phyloP scores from a whole-genome alignment of 108 stramenopile genomes.

The Craspedostauros australis region DNA sequence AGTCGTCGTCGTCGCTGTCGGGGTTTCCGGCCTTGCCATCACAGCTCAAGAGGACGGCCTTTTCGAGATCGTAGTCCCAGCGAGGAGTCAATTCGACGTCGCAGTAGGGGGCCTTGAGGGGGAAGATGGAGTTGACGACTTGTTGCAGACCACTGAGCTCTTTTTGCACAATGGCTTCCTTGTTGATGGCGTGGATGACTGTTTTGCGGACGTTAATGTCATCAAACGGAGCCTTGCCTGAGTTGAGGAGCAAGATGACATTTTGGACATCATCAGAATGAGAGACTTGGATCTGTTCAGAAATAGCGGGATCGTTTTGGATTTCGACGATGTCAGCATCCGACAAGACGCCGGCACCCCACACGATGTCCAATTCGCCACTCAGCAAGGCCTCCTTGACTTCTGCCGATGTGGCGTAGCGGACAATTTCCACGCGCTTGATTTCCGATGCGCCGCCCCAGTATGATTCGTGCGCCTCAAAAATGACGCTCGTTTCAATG shows the following conservation, averaged over 20 bases:
- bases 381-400: slow-evolving; percentile 38
- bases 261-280: slow-evolving; percentile 49
- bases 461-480: slow-evolving; percentile 35
- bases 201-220: slow-evolving; percentile 44
- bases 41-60: slow-evolving; percentile 50
- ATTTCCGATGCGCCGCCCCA: slow-evolving; percentile 44
- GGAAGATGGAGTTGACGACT: slow-evolving; percentile 43
- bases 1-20: background rate
- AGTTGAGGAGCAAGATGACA: slow-evolving; percentile 42
- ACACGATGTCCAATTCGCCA: slow-evolving; percentile 38
- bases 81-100: slow-evolving; percentile 53
- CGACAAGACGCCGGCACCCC: slow-evolving; percentile 35
- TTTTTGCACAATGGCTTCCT: slow-evolving; percentile 38
- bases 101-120: slow-evolving; percentile 43
- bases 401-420: slow-evolving; percentile 31
- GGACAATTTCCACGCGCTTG: slow-evolving; percentile 26
- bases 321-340: slow-evolving; percentile 19
- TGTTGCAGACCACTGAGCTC: slow-evolving; percentile 48
- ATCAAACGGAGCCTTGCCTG: slow-evolving; percentile 33
- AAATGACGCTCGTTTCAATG: too few relatives aligned
- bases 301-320: background rate
- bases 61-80: slow-evolving; percentile 63
- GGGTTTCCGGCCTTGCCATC: too few relatives aligned
- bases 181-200: slow-evolving; percentile 68
- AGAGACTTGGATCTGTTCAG: slow-evolving; percentile 19